Evolutionary conservation across 306 rosid genomes (phyloP), one percentile per base, ranked within the genome.

Genomic region (Fagus crenata): DNA sequence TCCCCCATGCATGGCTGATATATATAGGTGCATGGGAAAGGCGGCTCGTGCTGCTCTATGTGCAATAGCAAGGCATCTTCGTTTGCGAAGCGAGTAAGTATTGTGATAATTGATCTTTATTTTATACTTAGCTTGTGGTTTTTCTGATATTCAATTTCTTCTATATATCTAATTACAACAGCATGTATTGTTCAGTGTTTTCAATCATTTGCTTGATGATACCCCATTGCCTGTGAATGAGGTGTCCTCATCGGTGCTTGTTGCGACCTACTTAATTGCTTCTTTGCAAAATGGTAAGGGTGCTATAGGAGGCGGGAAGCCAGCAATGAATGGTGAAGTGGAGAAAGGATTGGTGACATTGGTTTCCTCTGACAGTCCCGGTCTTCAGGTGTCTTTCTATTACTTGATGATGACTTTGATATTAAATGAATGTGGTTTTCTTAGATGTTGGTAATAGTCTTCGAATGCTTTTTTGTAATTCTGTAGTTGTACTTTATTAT

Each of bases 311-410:
- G 92, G 93, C 22, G 90, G 95, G 84, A 92, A 92, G 89, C 87
- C 93, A 53, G 89, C 89, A 71, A 15, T 74, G 28, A 89, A 92
- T 75, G 93, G 89, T 39, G 99, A 95, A 82, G 85, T 85, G 72
- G 99, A 92, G 92, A 95, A 95, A 87, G 99, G 97, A 63, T 84
- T 95, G 88, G 78, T 95, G 85, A 92, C 99, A 17, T 84, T 91
- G 92, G 77, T 95, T 74, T 90, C 90, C 71, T 89, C 97, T 35
- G 99, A 92, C 75, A 80, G 86, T 85, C 92, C 97, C 75, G 97
- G 99, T 87, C 85, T 95, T 72, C 99, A 95, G 99, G 99, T 92
- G 72, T 83, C 51, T 78, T 84, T 76, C 82, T 59, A 37, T 72
- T 82, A 18, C 60, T 82, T 81, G 79, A 74, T 78, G 73, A 49